Conservation (phyloP, 1,139 yeast species). For the Pichia sp. region DNA sequence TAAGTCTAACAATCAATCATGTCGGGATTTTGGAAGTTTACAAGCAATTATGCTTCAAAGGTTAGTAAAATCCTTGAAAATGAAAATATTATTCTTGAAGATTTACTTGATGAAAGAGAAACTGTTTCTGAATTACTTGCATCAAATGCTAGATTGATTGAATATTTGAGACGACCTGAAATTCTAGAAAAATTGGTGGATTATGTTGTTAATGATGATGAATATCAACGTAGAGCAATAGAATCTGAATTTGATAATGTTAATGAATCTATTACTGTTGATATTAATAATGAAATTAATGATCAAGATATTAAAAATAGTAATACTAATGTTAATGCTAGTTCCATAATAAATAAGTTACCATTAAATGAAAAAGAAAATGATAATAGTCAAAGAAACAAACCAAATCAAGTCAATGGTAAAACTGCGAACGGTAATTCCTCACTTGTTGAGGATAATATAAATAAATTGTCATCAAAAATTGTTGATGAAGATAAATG, state of each 20-base stretch:
- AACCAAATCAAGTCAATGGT: no score
- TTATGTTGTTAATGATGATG: slow-evolving; percentile 46
- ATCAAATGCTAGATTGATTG: slow-evolving; percentile 75
- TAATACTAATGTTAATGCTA: no score
- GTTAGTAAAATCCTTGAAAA: slow-evolving; percentile 67
- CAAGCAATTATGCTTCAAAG: slow-evolving; percentile 72
- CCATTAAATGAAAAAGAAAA: slow-evolving; percentile 7
- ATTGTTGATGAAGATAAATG: slow-evolving; percentile 13
- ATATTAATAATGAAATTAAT: slow-evolving; percentile 6
- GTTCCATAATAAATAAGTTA: no score
- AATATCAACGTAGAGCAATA: slow-evolving; percentile 20
- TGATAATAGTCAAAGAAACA: neutral
- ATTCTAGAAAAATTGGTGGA: slow-evolving; percentile 61
- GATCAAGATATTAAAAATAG: neutral
- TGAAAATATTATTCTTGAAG: slow-evolving; percentile 49
- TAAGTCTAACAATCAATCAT: slow-evolving; percentile 28
- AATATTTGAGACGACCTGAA: slow-evolving; percentile 70
- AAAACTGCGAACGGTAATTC: no score
- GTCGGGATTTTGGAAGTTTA: slow-evolving; percentile 91
- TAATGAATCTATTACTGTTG: slow-evolving; percentile 23
- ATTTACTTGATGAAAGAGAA: slow-evolving; percentile 79
- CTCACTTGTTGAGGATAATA: neutral
- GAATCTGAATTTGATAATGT: slow-evolving; percentile 7
- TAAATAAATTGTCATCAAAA: neutral
- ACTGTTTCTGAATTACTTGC: slow-evolving; percentile 76